Evolutionary conservation across 148 eudicot genomes (phyloP).

Genomic region (Amaranthus hypochondriacus): DNA sequence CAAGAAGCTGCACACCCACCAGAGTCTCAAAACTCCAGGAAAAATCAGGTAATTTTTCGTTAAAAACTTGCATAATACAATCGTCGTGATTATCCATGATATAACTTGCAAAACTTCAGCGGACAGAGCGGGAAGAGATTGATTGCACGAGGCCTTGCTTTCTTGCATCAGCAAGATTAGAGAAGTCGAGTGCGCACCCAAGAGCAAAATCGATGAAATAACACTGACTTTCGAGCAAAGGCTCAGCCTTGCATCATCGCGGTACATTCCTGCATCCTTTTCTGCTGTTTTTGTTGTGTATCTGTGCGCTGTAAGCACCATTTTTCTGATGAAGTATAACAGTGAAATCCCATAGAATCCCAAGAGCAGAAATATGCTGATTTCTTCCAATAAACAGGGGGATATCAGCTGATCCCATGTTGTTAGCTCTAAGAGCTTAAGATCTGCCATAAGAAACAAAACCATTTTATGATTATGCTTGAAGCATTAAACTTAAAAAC

Average conservation of each 20-base stretch:
- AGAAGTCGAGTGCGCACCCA: constrained; percentile 40
- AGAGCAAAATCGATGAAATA: constrained; percentile 45
- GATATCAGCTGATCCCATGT: constrained; percentile 44
- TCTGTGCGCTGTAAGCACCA: constrained; percentile 30
- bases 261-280: constrained; percentile 30
- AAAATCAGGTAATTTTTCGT: constrained; percentile 24
- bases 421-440: constrained; percentile 25
- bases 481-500: not conserved
- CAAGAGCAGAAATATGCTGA: constrained; percentile 48
- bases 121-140: constrained; percentile 28
- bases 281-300: constrained; percentile 32
- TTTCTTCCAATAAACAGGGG: constrained; percentile 60
- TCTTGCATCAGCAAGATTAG: constrained; percentile 34
- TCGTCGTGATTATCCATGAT: constrained; percentile 46
- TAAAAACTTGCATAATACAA: constrained; percentile 34
- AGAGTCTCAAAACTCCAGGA: constrained; percentile 61
- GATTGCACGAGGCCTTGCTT: constrained; percentile 34
- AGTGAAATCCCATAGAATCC: constrained; percentile 49
- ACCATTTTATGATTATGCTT: not conserved
- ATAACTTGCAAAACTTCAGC: constrained; percentile 56
- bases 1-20: constrained; percentile 79
- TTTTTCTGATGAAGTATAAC: constrained; percentile 36
- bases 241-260: constrained; percentile 27
- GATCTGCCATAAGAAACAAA: constrained; percentile 34
- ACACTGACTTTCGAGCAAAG: constrained; percentile 43